Percentiles rank a stretch among this genome's conserved stretches.
These are phyloP conservation scores for Metarhizium sp. DNA, from an alignment of 2,329 filamentous ascomycete species.

Conservation along the genomic window DNA sequence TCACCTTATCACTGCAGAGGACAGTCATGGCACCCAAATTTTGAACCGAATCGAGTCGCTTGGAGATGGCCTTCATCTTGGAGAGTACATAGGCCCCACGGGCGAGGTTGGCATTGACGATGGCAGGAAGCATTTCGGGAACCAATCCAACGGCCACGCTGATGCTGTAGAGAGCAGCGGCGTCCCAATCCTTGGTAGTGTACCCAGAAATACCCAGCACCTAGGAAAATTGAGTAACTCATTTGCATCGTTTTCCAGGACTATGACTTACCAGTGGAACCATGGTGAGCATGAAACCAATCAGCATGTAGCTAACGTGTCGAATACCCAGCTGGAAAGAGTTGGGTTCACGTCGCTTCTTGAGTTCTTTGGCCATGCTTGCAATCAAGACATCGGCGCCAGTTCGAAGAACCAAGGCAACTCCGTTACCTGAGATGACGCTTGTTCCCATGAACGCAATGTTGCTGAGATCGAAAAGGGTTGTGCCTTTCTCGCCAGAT, in stretches of 20 bases:
- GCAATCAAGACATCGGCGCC: constrained; percentile 16
- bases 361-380: constrained; percentile 16
- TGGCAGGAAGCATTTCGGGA: constrained; percentile 21
- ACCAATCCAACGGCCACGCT: constrained; percentile 20
- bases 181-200: constrained; percentile 16
- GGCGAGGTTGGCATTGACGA: constrained; percentile 19
- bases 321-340: constrained; percentile 19
- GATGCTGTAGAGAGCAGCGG: constrained; percentile 18
- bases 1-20: constrained; percentile 20
- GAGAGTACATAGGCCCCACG: constrained; percentile 17
- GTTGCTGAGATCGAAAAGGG: constrained; percentile 16
- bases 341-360: constrained; percentile 14
- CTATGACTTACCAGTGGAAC: constrained; percentile 16
- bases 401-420: constrained; percentile 16
- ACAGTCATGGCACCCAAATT: constrained; percentile 20
- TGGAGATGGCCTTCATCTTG: constrained; percentile 26
- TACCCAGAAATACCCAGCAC: constrained; percentile 15
- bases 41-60: constrained; percentile 21
- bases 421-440: constrained; percentile 17
- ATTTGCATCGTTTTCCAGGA: neutral
- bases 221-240: constrained; percentile 4
- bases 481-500: constrained; percentile 11
- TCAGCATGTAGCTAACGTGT: constrained; percentile 19
- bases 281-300: constrained; percentile 20
- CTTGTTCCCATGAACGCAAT: constrained; percentile 19